These are phyloP conservation scores for Synchytrium microbalum DNA, from an alignment of 371 early-diverging fungal species.

Conservation along the genomic window DNA sequence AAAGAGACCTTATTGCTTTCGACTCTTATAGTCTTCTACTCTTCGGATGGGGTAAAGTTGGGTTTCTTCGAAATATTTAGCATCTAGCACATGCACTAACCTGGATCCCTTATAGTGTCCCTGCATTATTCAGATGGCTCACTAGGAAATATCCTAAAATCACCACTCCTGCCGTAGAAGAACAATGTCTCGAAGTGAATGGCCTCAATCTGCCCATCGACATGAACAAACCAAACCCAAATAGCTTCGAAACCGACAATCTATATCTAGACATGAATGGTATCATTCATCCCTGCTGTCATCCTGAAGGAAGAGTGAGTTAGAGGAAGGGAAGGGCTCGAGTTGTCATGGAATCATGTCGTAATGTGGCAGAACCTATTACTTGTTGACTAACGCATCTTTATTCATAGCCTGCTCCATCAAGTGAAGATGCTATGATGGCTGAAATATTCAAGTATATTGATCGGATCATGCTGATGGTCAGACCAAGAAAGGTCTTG, in stretches of 20 bases:
- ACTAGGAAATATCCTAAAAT: conserved; percentile 91
- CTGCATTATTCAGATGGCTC: conserved; percentile 72
- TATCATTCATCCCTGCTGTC: conserved; percentile 98
- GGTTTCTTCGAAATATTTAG: too few species aligned
- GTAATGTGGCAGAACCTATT: conserved; percentile 5
- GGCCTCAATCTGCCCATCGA: conserved; percentile 76
- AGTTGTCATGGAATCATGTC: not conserved
- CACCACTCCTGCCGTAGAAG: conserved; percentile 65
- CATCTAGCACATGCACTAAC: too few species aligned
- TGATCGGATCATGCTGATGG: conserved; percentile 85
- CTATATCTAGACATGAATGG: conserved; percentile 99
- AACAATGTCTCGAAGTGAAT: conserved; percentile 55
- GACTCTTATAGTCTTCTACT: too few species aligned
- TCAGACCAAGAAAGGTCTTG: conserved; percentile 87
- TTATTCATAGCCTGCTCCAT: conserved; percentile 66
- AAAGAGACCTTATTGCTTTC: too few species aligned
- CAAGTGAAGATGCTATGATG: conserved; percentile 91
- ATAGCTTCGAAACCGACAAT: conserved; percentile 89
- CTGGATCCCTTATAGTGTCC: conserved; percentile 30
- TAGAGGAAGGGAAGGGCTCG: not conserved
- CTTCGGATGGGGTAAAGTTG: too few species aligned
- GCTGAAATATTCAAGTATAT: conserved; percentile 89
- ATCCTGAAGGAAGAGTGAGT: conserved; percentile 76
- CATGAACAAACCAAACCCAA: conserved; percentile 85
- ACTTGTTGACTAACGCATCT: not conserved